phyloP scores from a whole-genome alignment of 768 basidiomycete species.

The Sarcodon sp. region DNA sequence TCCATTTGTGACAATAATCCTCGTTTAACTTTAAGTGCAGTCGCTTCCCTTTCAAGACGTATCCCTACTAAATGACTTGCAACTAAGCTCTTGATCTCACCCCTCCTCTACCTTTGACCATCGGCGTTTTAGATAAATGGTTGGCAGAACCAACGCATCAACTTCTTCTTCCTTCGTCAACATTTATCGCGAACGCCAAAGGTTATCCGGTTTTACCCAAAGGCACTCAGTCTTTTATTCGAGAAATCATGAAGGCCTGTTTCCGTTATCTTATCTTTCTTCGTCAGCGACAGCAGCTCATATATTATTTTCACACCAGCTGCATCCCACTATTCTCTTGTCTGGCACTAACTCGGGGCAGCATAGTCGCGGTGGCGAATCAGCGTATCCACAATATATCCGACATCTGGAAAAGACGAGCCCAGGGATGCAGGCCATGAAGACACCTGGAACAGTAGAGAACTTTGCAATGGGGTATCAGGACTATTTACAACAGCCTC shows the following conservation, averaged over 20 bases:
- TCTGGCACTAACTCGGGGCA: conserved; percentile 48
- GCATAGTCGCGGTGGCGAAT: conserved; percentile 75
- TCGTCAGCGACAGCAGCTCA: background rate
- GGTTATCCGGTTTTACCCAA: conserved; percentile 96
- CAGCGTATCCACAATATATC: conserved; percentile 85
- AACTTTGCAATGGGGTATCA: conserved; percentile 88
- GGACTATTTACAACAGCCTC: conserved; percentile 88
- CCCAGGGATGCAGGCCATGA: conserved; percentile 46
- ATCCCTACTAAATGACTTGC: conserved; percentile 6
- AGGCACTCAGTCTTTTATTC: conserved; percentile 82
- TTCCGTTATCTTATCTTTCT: background rate
- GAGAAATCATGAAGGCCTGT: conserved; percentile 77
- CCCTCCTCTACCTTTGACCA: conserved; percentile 70
- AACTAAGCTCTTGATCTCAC: conserved; percentile 79
- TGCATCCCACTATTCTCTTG: conserved; percentile 76
- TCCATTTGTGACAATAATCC: conserved; percentile 78
- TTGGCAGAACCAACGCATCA: conserved; percentile 85
- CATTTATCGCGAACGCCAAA: conserved; percentile 92
- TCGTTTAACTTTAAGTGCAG: conserved; percentile 58
- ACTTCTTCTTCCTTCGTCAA: conserved; percentile 77
- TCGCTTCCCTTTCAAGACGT: conserved; percentile 6
- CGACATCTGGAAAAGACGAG: conserved; percentile 75
- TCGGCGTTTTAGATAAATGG: conserved; percentile 77
- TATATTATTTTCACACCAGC: conserved; percentile 30
- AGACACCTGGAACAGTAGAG: conserved; percentile 67